Evolutionary conservation across 1,284 basidiomycete genomes (phyloP), one percentile per base, ranked within the genome.

Genomic region (Irpex sp.): DNA sequence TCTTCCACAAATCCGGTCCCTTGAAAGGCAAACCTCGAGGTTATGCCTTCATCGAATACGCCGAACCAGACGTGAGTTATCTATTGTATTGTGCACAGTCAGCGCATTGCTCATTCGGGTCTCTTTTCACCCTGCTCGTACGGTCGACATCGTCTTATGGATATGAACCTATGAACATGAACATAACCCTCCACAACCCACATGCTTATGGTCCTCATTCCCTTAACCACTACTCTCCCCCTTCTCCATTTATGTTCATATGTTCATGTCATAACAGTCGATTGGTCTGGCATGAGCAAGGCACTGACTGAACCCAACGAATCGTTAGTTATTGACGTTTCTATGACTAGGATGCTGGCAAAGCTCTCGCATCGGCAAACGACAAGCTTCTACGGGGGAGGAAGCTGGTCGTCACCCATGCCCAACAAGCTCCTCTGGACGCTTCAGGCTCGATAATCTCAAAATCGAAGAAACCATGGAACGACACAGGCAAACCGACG

Each of bases 31-130:
- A 94, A 74, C 95, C 97, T 1, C 82, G 96, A 17, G 97, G 97
- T 2, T 99, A 96, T 75, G 96, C 96, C 0, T 99, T 98, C 70
- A 79, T 99, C 38, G 94, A 98, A 77, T 98, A 89, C 72, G 82
- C 82, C 36, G 83, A 84, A 58, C 82, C 87, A 76, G 86, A 89
- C 78, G 96, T 97, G 77, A 81, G 94, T 89, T 58, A 61, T 15
- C 49, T 64, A 51, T 60, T 49, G 65, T 63, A 34, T 36, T 64
- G 55, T 61, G 65, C 65, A n/a, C 2, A n/a, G 66, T 64, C 62
- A 49, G 38, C 55, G 64, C 57, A 59, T 73, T 72, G 77, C 83
- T 86, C 75, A 85, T 76, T 81, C 82, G 79, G 81, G 82, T 80
- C 80, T 71, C 72, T 60, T 76, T 73, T 36, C 34, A 34, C 26